Conservation (phyloP, 164 flowering plant species). For the Stephania yunnanensis region DNA sequence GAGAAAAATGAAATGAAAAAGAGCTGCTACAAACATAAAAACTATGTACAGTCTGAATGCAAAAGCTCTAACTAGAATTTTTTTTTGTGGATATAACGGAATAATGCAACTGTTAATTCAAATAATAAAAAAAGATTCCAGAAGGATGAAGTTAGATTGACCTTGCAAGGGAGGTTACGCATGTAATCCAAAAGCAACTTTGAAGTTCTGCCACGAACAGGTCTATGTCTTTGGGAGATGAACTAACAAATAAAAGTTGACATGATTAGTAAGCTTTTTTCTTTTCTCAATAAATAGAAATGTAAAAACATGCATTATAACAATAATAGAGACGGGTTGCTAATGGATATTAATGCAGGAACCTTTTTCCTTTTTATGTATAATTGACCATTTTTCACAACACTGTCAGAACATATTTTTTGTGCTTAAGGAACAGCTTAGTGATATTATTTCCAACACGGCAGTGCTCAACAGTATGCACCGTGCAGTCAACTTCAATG, state of each 20-base stretch:
- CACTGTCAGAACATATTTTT: background rate
- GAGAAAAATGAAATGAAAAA: too few species aligned
- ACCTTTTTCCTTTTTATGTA: background rate
- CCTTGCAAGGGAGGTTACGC: constrained; percentile 79
- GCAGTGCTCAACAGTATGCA: background rate
- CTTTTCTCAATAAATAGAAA: background rate
- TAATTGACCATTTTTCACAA: too few species aligned
- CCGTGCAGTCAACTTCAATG: background rate
- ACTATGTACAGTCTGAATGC: too few species aligned
- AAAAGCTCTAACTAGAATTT: background rate
- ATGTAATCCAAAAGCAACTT: constrained; percentile 59
- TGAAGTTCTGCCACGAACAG: constrained; percentile 65
- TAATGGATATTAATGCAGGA: too few species aligned
- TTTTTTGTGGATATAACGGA: background rate
- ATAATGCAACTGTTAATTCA: constrained; percentile 1
- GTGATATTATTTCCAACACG: background rate
- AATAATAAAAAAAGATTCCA: constrained; percentile 14
- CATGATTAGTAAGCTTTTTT: background rate
- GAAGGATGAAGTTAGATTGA: constrained; percentile 22
- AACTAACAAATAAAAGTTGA: constrained; percentile 38
- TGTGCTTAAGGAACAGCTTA: background rate
- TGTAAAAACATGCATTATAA: background rate
- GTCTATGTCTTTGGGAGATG: constrained; percentile 79
- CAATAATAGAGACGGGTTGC: too few species aligned
- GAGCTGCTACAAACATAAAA: too few species aligned